These are phyloP conservation scores for Phytophthora pistaciae DNA, from an alignment of 352 stramenopile genomes.

Conservation along the genomic window DNA sequence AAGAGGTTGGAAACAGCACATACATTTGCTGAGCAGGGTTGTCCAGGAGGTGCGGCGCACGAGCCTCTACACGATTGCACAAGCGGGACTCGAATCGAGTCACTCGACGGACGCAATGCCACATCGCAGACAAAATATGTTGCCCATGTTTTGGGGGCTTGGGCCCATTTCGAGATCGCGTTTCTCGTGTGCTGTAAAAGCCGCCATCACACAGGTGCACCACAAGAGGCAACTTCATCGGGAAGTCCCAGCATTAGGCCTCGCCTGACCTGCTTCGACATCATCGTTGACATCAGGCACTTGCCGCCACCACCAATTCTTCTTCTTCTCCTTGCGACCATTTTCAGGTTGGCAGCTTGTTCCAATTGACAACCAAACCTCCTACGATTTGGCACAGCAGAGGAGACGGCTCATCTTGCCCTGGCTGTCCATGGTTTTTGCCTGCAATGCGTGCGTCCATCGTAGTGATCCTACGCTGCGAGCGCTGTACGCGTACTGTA, in stretches of 20 bases:
- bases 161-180: not conserved
- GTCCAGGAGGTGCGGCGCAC: too few species aligned
- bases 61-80: too few species aligned
- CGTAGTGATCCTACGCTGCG: conserved; percentile 16
- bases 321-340: not conserved
- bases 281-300: not conserved
- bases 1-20: too few species aligned
- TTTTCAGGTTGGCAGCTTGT: not conserved
- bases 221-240: not conserved
- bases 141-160: not conserved
- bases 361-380: not conserved
- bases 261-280: not conserved
- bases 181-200: conserved; percentile 11
- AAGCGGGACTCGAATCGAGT: too few species aligned
- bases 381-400: conserved; percentile 29
- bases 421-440: conserved; percentile 5
- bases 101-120: too few species aligned
- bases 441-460: conserved; percentile 9
- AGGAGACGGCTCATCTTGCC: not conserved
- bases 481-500: conserved; percentile 4
- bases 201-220: conserved; percentile 4
- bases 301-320: not conserved
- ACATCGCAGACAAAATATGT: not conserved
- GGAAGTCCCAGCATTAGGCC: not conserved
- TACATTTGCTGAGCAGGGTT: too few species aligned